Evolutionary conservation across 2,329 filamentous ascomycete species (phyloP).

Genomic region (Pyrenochaeta sp.): DNA sequence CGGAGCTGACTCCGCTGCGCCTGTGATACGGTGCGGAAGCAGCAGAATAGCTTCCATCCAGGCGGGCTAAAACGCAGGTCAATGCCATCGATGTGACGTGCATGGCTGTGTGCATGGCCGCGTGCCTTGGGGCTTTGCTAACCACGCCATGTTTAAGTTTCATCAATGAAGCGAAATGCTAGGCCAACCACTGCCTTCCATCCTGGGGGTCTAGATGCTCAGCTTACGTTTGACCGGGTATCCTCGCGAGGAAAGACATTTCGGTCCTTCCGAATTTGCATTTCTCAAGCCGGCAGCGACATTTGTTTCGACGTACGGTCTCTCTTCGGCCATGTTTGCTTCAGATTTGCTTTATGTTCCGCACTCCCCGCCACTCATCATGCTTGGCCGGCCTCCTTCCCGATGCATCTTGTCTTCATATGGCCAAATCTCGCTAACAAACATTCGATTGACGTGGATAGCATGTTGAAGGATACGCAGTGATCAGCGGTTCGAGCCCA

Average conservation of each 20-base stretch:
- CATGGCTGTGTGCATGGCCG: constrained; percentile 7
- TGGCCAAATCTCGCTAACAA: no score
- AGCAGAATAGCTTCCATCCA: constrained; percentile 3
- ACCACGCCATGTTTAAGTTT: not conserved
- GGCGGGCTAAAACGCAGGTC: constrained; percentile 5
- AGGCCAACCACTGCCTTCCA: not conserved
- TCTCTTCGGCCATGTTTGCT: not conserved
- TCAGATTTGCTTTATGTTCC: not conserved
- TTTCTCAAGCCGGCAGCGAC: not conserved
- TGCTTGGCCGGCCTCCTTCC: not conserved
- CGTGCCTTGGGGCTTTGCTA: not conserved
- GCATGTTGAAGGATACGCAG: not conserved
- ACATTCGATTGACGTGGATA: no score
- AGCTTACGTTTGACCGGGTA: not conserved
- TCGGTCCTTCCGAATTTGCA: not conserved
- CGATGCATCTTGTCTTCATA: no score
- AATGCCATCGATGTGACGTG: constrained; percentile 21
- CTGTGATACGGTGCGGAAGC: constrained; percentile 1
- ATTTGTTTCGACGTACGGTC: not conserved
- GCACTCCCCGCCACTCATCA: not conserved
- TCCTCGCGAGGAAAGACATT: not conserved
- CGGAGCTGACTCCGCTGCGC: constrained; percentile 10
- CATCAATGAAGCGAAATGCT: not conserved
- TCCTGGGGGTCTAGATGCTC: not conserved
- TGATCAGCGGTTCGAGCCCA: not conserved